A percentile compares a stretch with the other conserved stretches of the same genome.
Evolutionary conservation across 2,329 filamentous ascomycete genomes (phyloP).

Genomic region (Helminthosporium solani): DNA sequence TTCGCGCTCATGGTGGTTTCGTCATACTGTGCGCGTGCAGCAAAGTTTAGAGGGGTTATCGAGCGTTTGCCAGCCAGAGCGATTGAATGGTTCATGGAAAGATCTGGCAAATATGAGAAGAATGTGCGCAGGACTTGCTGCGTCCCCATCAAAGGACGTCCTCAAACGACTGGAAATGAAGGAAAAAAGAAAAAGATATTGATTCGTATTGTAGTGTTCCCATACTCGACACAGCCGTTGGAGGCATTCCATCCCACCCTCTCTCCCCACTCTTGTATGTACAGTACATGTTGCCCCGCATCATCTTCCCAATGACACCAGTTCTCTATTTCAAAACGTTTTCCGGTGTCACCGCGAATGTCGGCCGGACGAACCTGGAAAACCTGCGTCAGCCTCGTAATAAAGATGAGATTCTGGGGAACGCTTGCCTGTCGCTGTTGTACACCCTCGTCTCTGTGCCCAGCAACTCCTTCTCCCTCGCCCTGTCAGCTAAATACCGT

Average conservation of each 20-base stretch:
- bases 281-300: constrained; percentile 1
- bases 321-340: constrained; percentile 58
- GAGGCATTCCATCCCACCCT: not conserved
- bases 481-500: constrained; percentile 80
- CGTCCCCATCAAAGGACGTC: not conserved
- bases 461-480: constrained; percentile 84
- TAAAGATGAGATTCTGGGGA: too few relatives aligned
- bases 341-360: constrained; percentile 71
- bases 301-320: not conserved
- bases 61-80: too few relatives aligned
- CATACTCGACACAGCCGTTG: too few relatives aligned
- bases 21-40: too few relatives aligned
- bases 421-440: constrained; percentile 77
- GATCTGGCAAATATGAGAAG: not conserved
- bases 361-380: constrained; percentile 65
- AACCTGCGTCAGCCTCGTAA: constrained; percentile 9
- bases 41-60: too few relatives aligned
- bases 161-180: not conserved
- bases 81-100: too few relatives aligned
- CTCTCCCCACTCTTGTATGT: not conserved
- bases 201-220: constrained; percentile 1
- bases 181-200: not conserved
- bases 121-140: not conserved
- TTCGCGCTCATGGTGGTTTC: too few relatives aligned
- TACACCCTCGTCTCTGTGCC: constrained; percentile 84